Evolutionary conservation across 1,284 basidiomycete species (phyloP), one percentile per base, ranked within the genome.

Genomic region (Ustilago sp.): DNA sequence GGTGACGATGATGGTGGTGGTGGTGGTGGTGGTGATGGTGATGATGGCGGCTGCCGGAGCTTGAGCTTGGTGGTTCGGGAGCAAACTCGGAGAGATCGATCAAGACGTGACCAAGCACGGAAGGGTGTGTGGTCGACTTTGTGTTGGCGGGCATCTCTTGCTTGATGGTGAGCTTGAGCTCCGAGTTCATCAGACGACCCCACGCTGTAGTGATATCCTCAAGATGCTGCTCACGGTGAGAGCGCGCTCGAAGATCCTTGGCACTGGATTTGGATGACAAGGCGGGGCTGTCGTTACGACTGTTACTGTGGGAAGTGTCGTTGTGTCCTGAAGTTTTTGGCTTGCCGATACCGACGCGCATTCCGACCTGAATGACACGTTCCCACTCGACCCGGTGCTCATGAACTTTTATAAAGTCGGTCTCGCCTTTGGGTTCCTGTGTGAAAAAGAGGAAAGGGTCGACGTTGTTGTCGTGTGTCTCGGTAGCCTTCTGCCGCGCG

Each of bases 51-150:
- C 57, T 63, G 43, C 39, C 53, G 15, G 64, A 58, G 59, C 54
- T 32, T 39, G 48, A 45, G 43, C 8, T 15, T 6, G 88, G 86
- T 2, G 91, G 91, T 11, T 88, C 87, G 56, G 89, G 89, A 9
- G 90, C 91, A 77, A 93, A 93, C 80, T 93, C 91, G 2, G 93
- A 91, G 4, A 94, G 88, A 81, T 94, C 92, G 59, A 94, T 87
- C 67, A 89, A 88, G 11, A 93, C 88, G 7, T 88, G 88, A 2
- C 93, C 93, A 0, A 93, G 88, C 2, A 90, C 48, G 31, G 74
- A 55, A 5, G 66, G 68, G 11, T 71, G 64, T 3, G 63, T 61
- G 34, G 75, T 72, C 31, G 67, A 66, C 48, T 73, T 76, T 28
- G 63, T 41, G 8, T 69, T 32, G 17, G 58, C 47, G 0, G 76